A percentile compares a stretch with the other conserved stretches of the same genome.
Evolutionary conservation across 2,329 filamentous ascomycete genomes (phyloP).

Genomic region (Daldinia sp.): DNA sequence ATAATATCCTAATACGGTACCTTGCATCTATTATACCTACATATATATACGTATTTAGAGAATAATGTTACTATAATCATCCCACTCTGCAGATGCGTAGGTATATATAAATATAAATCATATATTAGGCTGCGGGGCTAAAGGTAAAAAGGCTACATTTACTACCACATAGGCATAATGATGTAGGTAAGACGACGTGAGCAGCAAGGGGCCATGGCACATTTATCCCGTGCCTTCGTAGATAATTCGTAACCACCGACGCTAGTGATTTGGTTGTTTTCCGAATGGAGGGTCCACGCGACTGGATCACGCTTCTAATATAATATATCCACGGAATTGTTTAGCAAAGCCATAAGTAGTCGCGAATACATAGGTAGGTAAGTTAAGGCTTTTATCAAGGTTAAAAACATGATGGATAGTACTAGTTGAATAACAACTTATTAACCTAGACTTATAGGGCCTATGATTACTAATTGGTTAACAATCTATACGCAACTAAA

Average conservation of each 20-base stretch:
- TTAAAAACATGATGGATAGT: background rate
- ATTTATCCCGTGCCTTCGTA: conserved; percentile 31
- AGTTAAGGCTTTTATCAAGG: background rate
- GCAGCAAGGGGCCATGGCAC: conserved; percentile 28
- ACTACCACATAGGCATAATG: background rate
- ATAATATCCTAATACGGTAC: conserved; percentile 3
- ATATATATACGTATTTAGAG: background rate
- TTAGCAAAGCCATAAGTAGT: background rate
- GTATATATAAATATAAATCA: background rate
- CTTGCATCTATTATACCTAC: conserved; percentile 10
- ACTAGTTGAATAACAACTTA: background rate
- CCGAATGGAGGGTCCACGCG: conserved; percentile 28
- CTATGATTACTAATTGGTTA: background rate
- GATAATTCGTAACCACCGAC: conserved; percentile 23
- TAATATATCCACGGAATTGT: conserved; percentile 9
- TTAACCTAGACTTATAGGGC: no score
- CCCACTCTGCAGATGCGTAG: background rate
- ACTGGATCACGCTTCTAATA: conserved; percentile 27
- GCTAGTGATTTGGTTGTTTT: conserved; percentile 26
- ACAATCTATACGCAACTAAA: background rate
- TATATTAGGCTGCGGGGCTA: conserved; percentile 21
- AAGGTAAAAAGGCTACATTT: background rate
- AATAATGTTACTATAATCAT: background rate
- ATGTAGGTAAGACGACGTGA: conserved; percentile 16
- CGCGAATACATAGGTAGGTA: conserved; percentile 1